Percentiles rank a stretch among this genome's conserved stretches.
phyloP scores from a whole-genome alignment of 2,329 filamentous ascomycete species.

The Endoconidiophora polonica region DNA sequence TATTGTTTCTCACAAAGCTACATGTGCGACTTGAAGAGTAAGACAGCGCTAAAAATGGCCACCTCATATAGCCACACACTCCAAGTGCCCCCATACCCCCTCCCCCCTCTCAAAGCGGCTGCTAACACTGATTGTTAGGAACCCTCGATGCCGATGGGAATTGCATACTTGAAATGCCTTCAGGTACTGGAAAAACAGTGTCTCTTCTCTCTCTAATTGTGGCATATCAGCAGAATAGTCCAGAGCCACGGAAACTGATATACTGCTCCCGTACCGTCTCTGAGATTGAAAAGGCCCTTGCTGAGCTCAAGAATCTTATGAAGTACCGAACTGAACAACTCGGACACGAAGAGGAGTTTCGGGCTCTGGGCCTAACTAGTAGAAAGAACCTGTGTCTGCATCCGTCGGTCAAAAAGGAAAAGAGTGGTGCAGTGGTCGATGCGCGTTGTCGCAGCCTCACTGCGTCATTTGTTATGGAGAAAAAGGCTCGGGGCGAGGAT shows the following conservation, averaged over 20 bases:
- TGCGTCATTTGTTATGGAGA: conserved; percentile 92
- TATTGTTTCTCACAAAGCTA: conserved; percentile 23
- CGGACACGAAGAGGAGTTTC: conserved; percentile 83
- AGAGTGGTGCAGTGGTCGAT: conserved; percentile 86
- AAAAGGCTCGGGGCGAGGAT: conserved; percentile 86
- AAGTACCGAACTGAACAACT: conserved; percentile 81
- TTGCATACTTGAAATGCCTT: conserved; percentile 97
- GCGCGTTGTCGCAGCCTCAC: conserved; percentile 91
- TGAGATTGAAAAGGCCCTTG: conserved; percentile 93
- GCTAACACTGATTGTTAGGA: conserved; percentile 20
- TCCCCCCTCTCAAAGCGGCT: neutral
- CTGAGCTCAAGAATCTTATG: conserved; percentile 84
- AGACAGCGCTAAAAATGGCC: conserved; percentile 1
- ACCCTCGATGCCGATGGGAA: conserved; percentile 90
- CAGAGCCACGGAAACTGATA: conserved; percentile 87
- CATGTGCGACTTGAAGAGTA: conserved; percentile 42
- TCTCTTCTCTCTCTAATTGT: conserved; percentile 89
- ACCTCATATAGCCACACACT: too few species aligned
- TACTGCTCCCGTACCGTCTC: conserved; percentile 99
- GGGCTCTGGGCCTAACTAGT: conserved; percentile 81
- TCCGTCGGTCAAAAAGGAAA: conserved; percentile 88
- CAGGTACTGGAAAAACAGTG: conserved; percentile 93
- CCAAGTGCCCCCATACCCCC: neutral
- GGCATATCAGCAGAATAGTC: conserved; percentile 87
- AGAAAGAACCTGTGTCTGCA: conserved; percentile 95